Conservation (phyloP, 345 rosid genomes). For the Hirschfeldia incana region DNA sequence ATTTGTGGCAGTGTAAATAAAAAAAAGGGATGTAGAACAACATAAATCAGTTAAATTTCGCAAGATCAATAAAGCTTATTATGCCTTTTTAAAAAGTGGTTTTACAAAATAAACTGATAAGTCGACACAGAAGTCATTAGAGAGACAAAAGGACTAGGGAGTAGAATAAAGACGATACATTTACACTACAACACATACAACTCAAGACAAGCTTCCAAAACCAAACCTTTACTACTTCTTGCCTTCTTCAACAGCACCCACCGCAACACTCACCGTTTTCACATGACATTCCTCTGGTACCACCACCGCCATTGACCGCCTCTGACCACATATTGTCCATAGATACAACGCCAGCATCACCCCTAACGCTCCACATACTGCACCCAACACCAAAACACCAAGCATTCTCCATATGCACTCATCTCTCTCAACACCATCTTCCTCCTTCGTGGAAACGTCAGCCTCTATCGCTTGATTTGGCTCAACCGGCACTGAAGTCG, state of each 20-base stretch:
- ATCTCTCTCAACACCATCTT: conserved; percentile 11
- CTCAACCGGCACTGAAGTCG: conserved; percentile 72
- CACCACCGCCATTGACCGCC: conserved; percentile 65
- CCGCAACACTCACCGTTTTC: conserved; percentile 37
- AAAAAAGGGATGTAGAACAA: background rate
- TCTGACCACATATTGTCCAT: conserved; percentile 58
- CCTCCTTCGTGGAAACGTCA: background rate
- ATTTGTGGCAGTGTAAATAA: background rate
- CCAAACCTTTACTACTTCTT: conserved; percentile 41
- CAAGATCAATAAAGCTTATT: conserved; percentile 18
- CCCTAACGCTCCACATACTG: conserved; percentile 67
- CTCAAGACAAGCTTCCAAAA: conserved; percentile 22
- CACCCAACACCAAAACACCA: conserved; percentile 60
- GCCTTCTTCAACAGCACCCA: conserved; percentile 53
- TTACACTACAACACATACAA: conserved; percentile 47
- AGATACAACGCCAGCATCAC: conserved; percentile 54
- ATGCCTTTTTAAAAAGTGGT: conserved; percentile 33
- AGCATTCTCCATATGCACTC: conserved; percentile 54
- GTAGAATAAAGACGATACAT: conserved; percentile 44
- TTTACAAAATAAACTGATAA: conserved; percentile 43
- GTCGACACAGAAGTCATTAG: conserved; percentile 12
- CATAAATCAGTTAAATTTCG: background rate
- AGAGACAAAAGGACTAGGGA: background rate
- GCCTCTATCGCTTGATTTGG: conserved; percentile 37
- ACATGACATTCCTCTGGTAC: conserved; percentile 57